These are phyloP conservation scores for Plectosphaerella plurivora DNA, from an alignment of 2,329 filamentous ascomycete species.

Conservation along the genomic window DNA sequence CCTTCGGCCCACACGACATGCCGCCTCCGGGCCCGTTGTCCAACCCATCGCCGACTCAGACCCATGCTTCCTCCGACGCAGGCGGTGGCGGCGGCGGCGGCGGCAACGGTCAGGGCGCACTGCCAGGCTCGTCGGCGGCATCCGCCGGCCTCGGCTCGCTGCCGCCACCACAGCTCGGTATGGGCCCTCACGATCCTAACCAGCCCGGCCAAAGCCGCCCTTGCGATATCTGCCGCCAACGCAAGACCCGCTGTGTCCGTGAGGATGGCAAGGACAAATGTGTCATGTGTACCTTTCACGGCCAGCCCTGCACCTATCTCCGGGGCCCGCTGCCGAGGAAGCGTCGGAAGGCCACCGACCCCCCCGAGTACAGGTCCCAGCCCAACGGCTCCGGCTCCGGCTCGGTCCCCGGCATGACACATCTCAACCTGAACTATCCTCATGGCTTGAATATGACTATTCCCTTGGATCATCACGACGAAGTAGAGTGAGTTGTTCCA, in stretches of 20 bases:
- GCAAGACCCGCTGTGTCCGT: constrained; percentile 63
- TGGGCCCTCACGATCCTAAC: not conserved
- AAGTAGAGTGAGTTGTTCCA: constrained; percentile 10
- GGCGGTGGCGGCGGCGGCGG: not conserved
- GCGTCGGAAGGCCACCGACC: constrained; percentile 18
- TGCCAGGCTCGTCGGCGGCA: not conserved
- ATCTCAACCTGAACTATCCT: constrained; percentile 1
- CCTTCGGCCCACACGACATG: not conserved
- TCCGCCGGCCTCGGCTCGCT: not conserved
- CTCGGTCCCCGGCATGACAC: not conserved
- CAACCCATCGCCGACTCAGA: not conserved
- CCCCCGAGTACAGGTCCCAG: constrained; percentile 13
- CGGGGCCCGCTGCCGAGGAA: constrained; percentile 27
- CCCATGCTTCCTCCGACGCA: not conserved
- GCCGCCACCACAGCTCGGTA: not conserved
- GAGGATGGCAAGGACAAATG: constrained; percentile 55
- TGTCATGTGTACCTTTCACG: constrained; percentile 62
- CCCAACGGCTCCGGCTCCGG: constrained; percentile 7
- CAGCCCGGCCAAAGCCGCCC: constrained; percentile 28
- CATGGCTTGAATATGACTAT: not conserved
- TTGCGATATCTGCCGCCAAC: constrained; percentile 62
- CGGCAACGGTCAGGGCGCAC: not conserved
- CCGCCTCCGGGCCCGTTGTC: not conserved
- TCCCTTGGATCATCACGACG: constrained; percentile 11
- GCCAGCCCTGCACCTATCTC: constrained; percentile 63